Evolutionary conservation across 345 rosid species (phyloP).

Genomic region (Geranium rotundifolium): DNA sequence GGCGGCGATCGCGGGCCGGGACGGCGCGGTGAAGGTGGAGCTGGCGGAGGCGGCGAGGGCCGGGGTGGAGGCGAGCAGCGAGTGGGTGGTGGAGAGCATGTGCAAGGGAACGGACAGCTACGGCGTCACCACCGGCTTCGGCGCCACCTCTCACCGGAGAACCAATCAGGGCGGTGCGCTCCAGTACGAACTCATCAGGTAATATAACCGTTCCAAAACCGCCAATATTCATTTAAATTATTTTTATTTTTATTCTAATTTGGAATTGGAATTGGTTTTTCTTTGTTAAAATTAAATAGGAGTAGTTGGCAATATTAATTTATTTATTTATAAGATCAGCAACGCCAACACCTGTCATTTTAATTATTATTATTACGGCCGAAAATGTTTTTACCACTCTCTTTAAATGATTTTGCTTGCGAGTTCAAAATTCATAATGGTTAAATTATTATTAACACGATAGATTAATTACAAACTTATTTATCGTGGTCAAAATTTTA

Average conservation of each 20-base stretch:
- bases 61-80: slow-evolving; percentile 65
- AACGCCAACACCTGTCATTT: too few relatives aligned
- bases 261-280: too few relatives aligned
- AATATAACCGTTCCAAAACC: not conserved
- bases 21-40: slow-evolving; percentile 32
- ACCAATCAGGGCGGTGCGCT: slow-evolving; percentile 64
- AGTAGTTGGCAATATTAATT: too few relatives aligned
- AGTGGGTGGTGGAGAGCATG: slow-evolving; percentile 85
- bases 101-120: slow-evolving; percentile 57
- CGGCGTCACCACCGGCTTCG: slow-evolving; percentile 25
- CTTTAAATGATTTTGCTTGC: too few relatives aligned
- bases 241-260: not conserved
- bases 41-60: slow-evolving; percentile 41
- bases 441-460: too few relatives aligned
- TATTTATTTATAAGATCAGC: too few relatives aligned
- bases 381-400: too few relatives aligned
- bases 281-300: too few relatives aligned
- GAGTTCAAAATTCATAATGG: too few relatives aligned
- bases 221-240: not conserved
- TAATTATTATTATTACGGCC: too few relatives aligned
- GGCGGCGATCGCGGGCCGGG: slow-evolving; percentile 33
- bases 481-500: too few relatives aligned
- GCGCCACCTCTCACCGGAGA: slow-evolving; percentile 49
- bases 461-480: too few relatives aligned
- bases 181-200: slow-evolving; percentile 71